Conservation (phyloP, 768 basidiomycete species). For the Russula sp. region DNA sequence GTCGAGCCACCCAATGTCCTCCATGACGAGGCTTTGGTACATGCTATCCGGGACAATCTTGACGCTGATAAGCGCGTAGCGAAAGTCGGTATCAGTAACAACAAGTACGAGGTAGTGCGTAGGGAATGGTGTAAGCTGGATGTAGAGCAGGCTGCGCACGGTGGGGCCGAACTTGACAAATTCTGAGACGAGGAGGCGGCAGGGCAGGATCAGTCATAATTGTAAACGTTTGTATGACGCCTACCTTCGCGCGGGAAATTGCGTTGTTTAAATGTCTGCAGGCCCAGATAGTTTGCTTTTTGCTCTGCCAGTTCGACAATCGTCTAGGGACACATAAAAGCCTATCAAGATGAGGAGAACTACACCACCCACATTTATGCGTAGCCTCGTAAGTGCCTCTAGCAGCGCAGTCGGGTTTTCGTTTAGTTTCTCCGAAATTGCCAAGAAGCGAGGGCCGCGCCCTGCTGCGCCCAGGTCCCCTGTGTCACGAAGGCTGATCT, state of each 20-base stretch:
- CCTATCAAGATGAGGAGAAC: neutral
- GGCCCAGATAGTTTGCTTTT: slow-evolving; percentile 81
- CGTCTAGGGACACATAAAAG: slow-evolving; percentile 44
- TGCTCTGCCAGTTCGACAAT: slow-evolving; percentile 78
- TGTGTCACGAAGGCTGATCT: slow-evolving; percentile 70
- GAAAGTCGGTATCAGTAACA: slow-evolving; percentile 69
- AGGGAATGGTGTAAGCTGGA: slow-evolving; percentile 72
- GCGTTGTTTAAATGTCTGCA: slow-evolving; percentile 63
- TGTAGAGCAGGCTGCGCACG: slow-evolving; percentile 59
- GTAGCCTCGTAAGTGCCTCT: slow-evolving; percentile 51
- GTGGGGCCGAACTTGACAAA: slow-evolving; percentile 60
- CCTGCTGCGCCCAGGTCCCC: slow-evolving; percentile 75
- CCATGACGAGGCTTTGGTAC: slow-evolving; percentile 58
- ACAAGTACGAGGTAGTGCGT: slow-evolving; percentile 82
- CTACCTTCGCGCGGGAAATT: slow-evolving; percentile 63
- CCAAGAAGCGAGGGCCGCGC: slow-evolving; percentile 58
- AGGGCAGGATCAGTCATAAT: slow-evolving; percentile 2
- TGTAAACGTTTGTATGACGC: slow-evolving; percentile 4
- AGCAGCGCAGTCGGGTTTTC: slow-evolving; percentile 57
- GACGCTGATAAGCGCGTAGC: slow-evolving; percentile 75
- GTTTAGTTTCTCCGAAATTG: slow-evolving; percentile 58
- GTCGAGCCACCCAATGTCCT: slow-evolving; percentile 77
- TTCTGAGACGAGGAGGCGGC: slow-evolving; percentile 39
- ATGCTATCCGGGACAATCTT: slow-evolving; percentile 47
- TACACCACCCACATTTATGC: slow-evolving; percentile 49